Conservation (phyloP, 208 protist genomes). For the Tritrichomonas foetus region DNA sequence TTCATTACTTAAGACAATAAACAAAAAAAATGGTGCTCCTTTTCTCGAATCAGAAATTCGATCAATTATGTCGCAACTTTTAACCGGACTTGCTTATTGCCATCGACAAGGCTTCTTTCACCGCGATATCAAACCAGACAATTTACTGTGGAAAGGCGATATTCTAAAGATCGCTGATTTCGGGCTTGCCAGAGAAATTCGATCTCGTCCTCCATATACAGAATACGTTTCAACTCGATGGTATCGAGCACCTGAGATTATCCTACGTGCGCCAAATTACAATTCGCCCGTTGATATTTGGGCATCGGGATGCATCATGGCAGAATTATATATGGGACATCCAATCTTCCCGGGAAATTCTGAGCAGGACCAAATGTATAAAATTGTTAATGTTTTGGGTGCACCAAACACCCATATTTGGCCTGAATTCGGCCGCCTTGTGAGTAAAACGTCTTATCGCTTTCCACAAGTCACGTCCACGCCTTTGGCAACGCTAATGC, state of each 20-base stretch:
- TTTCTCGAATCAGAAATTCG: background rate
- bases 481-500: slow-evolving; percentile 74
- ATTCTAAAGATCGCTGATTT: slow-evolving; percentile 88
- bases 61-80: background rate
- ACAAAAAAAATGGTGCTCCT: background rate
- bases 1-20: background rate
- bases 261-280: slow-evolving; percentile 65
- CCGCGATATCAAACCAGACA: slow-evolving; percentile 24
- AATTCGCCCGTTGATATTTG: slow-evolving; percentile 69
- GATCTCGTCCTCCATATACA: slow-evolving; percentile 71
- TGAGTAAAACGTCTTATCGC: slow-evolving; percentile 75
- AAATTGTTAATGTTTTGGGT: slow-evolving; percentile 86
- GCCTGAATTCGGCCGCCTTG: slow-evolving; percentile 81
- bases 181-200: slow-evolving; percentile 73
- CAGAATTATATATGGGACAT: slow-evolving; percentile 68
- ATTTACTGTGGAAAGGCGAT: slow-evolving; percentile 49
- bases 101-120: slow-evolving; percentile 1
- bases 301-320: slow-evolving; percentile 70
- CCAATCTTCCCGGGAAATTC: slow-evolving; percentile 76
- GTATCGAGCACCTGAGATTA: slow-evolving; percentile 75
- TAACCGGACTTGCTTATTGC: background rate
- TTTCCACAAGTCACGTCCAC: slow-evolving; percentile 69
- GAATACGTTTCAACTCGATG: slow-evolving; percentile 80
- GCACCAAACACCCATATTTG: slow-evolving; percentile 64
- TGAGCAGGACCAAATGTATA: slow-evolving; percentile 89